Base-by-base conservation (phyloP, 2,329 filamentous ascomycete genomes). In the Mycosphaerella sp. region DNA sequence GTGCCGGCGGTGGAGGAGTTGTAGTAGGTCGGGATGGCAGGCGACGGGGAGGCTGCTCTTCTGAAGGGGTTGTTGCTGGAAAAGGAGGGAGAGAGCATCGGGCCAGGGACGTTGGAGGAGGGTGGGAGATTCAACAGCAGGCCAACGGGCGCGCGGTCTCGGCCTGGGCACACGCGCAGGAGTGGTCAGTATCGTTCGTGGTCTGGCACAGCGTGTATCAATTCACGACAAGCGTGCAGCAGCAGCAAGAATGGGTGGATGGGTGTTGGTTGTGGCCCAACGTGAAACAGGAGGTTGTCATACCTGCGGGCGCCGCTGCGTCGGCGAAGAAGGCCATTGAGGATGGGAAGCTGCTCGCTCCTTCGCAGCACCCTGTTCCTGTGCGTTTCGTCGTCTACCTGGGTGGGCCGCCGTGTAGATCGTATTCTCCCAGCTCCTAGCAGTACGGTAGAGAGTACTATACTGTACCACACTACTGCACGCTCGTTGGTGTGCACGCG, bases 21-120 rank as follows among this genome's bases (percentile, higher is more conserved):
- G 48, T 26, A 23, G 50, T 48, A 45, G 43, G 41, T 50, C 43
- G 57, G 49, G 40, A 38, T 53, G 66, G 67, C 36, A 9, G 63
- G 66, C 36, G 60, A 71, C 56, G 50, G 67, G 60, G 74, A 87
- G 38, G 77, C 76, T 60, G 84, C 82, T 66, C 85, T 82, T 75
- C 86, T 84, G 68, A 81, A 91, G 59, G 87, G 87, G 69, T 91
- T 91, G 78, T 90, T 90, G 70, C 84, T 84, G 66, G 74, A 72
- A 54, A 90, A 80, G 72, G 83, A 85, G 69, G 86, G 31, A 51
- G 80, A 75, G 41, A 23, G 23, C 14, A 36, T 36, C 10, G 34
- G 34, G 12, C 34, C 34, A 6, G 41, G 40, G 21, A 51, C 14
- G 36, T 45, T 45, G 41, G 26, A 36, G 40, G 48, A 17, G 14